Evolutionary conservation across 2,329 filamentous ascomycete genomes (phyloP).

Genomic region (Verticillium zaregamsianum): DNA sequence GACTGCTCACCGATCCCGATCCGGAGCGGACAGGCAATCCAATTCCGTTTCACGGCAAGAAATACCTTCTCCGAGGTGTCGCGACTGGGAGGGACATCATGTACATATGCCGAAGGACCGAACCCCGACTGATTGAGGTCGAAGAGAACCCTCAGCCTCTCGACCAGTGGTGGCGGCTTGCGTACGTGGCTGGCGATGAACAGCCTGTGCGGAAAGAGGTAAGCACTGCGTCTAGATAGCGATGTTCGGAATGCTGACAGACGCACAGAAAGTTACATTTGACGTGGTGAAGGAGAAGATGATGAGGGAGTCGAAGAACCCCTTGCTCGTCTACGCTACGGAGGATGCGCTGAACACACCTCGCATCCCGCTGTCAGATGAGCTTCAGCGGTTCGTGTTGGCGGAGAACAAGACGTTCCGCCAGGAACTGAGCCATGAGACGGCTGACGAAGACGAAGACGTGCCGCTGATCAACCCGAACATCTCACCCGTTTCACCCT

Average conservation of each 20-base stretch:
- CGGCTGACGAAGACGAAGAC: constrained; percentile 14
- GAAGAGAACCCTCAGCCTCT: constrained; percentile 22
- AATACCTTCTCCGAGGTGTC: constrained; percentile 48
- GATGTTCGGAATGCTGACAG: constrained; percentile 11
- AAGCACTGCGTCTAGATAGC: constrained; percentile 12
- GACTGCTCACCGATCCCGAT: constrained; percentile 33
- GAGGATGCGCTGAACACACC: constrained; percentile 38
- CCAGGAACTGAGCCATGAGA: constrained; percentile 41
- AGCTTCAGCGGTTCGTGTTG: constrained; percentile 40
- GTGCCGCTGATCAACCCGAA: neutral
- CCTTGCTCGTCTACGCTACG: constrained; percentile 50
- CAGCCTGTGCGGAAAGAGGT: constrained; percentile 47
- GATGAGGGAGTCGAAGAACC: constrained; percentile 42
- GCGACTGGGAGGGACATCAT: constrained; percentile 40
- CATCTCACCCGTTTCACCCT: constrained; percentile 26
- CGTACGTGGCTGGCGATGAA: constrained; percentile 32
- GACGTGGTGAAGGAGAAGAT: constrained; percentile 41
- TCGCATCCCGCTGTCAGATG: constrained; percentile 30
- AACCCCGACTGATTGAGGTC: constrained; percentile 38
- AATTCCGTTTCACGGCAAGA: constrained; percentile 35
- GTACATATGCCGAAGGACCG: constrained; percentile 44
- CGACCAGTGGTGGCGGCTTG: constrained; percentile 56
- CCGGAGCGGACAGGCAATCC: constrained; percentile 26
- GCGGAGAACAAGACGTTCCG: constrained; percentile 49
- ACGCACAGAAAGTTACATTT: constrained; percentile 39